A percentile compares a stretch with the other conserved stretches of the same genome.
Evolutionary conservation across 768 basidiomycete genomes (phyloP).

Genomic region (Ramaria rubella): DNA sequence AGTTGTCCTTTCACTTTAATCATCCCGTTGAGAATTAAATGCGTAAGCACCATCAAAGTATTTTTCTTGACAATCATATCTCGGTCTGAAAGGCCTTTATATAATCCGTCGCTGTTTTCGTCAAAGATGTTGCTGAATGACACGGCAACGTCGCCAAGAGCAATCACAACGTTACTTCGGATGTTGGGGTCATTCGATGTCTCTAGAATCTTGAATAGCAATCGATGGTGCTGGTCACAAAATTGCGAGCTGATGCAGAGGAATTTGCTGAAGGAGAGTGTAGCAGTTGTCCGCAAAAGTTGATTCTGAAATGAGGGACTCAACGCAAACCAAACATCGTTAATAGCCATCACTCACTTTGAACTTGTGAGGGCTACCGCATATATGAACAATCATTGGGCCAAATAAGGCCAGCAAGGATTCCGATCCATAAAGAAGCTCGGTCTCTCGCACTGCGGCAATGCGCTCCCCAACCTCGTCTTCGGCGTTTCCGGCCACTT

Average conservation of each 20-base stretch:
- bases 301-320: conserved; percentile 51
- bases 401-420: conserved; percentile 83
- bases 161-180: conserved; percentile 94
- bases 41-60: conserved; percentile 96
- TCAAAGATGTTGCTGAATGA: conserved; percentile 97
- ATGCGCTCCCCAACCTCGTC: conserved; percentile 97
- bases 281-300: conserved; percentile 79
- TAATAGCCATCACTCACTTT: conserved; percentile 49
- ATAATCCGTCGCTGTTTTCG: conserved; percentile 93
- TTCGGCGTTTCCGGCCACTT: conserved; percentile 95
- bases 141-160: conserved; percentile 94
- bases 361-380: conserved; percentile 84
- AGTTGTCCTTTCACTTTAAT: conserved; percentile 99
- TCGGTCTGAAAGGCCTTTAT: conserved; percentile 85
- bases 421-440: conserved; percentile 76
- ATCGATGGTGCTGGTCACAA: conserved; percentile 81
- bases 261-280: conserved; percentile 88
- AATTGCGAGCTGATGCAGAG: conserved; percentile 92
- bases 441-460: conserved; percentile 73
- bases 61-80: conserved; percentile 96
- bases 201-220: conserved; percentile 92
- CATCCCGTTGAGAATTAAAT: conserved; percentile 97
- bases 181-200: conserved; percentile 85
- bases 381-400: conserved; percentile 85
- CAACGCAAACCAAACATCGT: not conserved